These are phyloP conservation scores for Microbotryum lychnidis-dioicae DNA, from an alignment of 1,284 basidiomycete species.

Conservation along the genomic window DNA sequence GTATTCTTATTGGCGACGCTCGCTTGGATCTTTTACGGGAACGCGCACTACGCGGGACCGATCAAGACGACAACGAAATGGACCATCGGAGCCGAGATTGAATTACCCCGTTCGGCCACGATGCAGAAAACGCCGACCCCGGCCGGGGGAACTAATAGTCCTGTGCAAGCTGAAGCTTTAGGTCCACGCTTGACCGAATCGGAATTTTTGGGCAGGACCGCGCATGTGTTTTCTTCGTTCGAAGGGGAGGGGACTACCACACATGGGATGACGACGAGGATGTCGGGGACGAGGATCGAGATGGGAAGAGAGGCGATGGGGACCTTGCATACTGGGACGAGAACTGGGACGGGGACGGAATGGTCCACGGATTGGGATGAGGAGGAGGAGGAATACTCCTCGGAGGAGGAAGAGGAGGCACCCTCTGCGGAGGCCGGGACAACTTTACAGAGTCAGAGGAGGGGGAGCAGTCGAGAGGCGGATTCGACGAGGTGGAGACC, in stretches of 20 bases:
- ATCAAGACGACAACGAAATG: conserved; percentile 34
- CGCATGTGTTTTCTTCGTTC: conserved; percentile 20
- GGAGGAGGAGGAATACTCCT: not conserved
- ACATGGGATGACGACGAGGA: not conserved
- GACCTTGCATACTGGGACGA: not conserved
- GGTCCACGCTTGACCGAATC: conserved; percentile 8
- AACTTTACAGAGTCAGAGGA: too few species aligned
- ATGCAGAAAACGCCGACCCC: not conserved
- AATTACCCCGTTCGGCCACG: conserved; percentile 14
- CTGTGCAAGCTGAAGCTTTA: not conserved
- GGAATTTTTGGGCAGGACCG: conserved; percentile 12
- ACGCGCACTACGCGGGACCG: conserved; percentile 34
- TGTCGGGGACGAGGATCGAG: not conserved
- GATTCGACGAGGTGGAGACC: too few species aligned
- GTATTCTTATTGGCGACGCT: conserved; percentile 22
- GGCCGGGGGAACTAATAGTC: not conserved
- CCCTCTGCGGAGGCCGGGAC: too few species aligned
- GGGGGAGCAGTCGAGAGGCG: too few species aligned
- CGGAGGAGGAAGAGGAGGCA: conserved; percentile 1
- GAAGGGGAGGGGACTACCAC: not conserved
- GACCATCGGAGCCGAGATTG: conserved; percentile 31
- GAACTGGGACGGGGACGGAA: conserved; percentile 2
- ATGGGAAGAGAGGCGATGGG: not conserved
- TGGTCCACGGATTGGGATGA: not conserved
- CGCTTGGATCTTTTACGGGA: conserved; percentile 34